Evolutionary conservation across 768 basidiomycete species (phyloP).

Genomic region (Lyophyllum semitale): DNA sequence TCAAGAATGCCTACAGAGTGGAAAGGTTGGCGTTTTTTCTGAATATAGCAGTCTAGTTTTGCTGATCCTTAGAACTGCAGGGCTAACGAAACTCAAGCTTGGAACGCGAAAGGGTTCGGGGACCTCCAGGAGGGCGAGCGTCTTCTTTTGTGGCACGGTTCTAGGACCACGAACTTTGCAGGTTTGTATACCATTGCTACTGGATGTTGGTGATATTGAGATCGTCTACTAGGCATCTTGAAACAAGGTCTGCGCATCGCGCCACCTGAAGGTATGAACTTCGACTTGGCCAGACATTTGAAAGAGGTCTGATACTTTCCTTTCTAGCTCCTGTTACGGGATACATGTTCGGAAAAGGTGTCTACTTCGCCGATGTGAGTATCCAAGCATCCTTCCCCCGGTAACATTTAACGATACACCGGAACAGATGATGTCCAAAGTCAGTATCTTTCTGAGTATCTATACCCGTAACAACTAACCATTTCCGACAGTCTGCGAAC

Average conservation of each 20-base stretch:
- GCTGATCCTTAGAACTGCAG: constrained; percentile 14
- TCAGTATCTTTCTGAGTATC: constrained; percentile 19
- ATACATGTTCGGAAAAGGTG: constrained; percentile 71
- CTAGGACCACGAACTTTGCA: constrained; percentile 63
- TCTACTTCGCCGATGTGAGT: constrained; percentile 64
- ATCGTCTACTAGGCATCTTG: constrained; percentile 44
- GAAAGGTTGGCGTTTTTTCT: constrained; percentile 40
- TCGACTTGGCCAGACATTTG: not conserved
- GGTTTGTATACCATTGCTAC: constrained; percentile 28
- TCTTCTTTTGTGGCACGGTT: constrained; percentile 65
- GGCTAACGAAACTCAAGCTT: constrained; percentile 33
- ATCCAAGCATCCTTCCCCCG: not conserved
- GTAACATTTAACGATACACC: constrained; percentile 4
- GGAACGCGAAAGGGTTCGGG: constrained; percentile 47
- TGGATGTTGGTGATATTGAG: not conserved
- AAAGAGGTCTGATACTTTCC: not conserved
- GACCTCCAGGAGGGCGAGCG: constrained; percentile 48
- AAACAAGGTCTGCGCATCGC: constrained; percentile 66
- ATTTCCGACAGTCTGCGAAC: constrained; percentile 45
- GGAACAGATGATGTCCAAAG: constrained; percentile 64
- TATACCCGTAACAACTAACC: not conserved
- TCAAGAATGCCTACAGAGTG: constrained; percentile 54
- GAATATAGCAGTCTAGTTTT: not conserved
- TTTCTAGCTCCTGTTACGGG: constrained; percentile 49
- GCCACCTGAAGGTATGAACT: constrained; percentile 55